Conservation (phyloP, 345 rosid genomes). For the Nephelium lappaceum region DNA sequence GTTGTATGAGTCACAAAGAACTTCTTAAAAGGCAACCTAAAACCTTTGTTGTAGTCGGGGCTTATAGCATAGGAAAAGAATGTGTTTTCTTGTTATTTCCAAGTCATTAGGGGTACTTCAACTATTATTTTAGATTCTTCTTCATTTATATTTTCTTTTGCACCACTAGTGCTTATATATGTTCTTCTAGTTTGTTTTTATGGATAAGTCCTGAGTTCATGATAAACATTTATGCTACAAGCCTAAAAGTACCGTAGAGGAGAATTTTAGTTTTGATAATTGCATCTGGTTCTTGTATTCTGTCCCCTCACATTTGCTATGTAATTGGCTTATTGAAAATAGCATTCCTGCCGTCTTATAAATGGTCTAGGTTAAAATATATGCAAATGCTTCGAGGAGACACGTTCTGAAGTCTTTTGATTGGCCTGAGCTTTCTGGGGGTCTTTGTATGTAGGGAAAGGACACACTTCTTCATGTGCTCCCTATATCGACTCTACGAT, state of each 20-base stretch:
- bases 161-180: background rate
- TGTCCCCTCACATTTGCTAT: background rate
- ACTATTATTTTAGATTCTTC: background rate
- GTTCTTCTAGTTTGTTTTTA: background rate
- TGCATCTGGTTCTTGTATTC: conserved; percentile 1
- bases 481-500: conserved; percentile 62
- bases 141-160: background rate
- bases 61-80: conserved; percentile 83
- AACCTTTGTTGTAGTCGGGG: conserved; percentile 73
- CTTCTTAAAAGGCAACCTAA: conserved; percentile 59
- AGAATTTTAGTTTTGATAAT: background rate
- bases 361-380: conserved; percentile 56
- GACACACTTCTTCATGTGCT: conserved; percentile 70
- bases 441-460: conserved; percentile 62
- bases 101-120: conserved; percentile 63
- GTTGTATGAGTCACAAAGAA: conserved; percentile 57
- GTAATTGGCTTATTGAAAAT: conserved; percentile 2
- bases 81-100: conserved; percentile 73
- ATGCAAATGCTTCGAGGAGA: conserved; percentile 65
- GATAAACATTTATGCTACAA: background rate
- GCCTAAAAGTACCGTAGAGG: background rate
- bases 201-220: background rate
- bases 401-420: conserved; percentile 61
- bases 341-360: background rate
- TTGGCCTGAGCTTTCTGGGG: conserved; percentile 66